phyloP scores from a whole-genome alignment of 2,329 filamentous ascomycete genomes.

The Ambrosiella xylebori region DNA sequence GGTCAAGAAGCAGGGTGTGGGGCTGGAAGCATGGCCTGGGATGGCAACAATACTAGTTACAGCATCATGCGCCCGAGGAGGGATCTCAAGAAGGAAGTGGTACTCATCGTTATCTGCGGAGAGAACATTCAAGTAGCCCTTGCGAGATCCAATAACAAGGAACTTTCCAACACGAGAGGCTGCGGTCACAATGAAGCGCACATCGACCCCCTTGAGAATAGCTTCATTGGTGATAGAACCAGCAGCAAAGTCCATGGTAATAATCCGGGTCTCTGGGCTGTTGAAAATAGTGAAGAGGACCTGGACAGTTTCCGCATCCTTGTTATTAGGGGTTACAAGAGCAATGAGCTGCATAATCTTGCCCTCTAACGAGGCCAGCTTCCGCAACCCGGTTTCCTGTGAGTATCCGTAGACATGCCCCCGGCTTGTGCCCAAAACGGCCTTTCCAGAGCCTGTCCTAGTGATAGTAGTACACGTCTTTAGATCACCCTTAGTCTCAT shows the following conservation, averaged over 20 bases:
- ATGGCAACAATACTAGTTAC: conserved; percentile 48
- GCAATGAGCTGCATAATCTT: conserved; percentile 35
- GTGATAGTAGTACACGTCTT: conserved; percentile 31
- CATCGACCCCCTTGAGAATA: conserved; percentile 25
- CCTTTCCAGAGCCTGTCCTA: conserved; percentile 22
- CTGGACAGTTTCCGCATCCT: conserved; percentile 17
- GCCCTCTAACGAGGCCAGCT: conserved; percentile 25
- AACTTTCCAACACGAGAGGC: conserved; percentile 24
- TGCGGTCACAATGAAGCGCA: conserved; percentile 32
- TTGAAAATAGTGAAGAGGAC: conserved; percentile 31
- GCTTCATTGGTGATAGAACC: conserved; percentile 18
- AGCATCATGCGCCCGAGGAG: conserved; percentile 28
- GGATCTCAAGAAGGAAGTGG: conserved; percentile 8
- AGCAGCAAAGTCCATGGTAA: conserved; percentile 23
- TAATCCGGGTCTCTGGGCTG: conserved; percentile 25
- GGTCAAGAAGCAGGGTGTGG: conserved; percentile 38
- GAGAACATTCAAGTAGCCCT: conserved; percentile 30
- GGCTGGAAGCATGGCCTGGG: conserved; percentile 17
- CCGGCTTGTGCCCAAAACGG: conserved; percentile 31
- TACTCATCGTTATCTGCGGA: conserved; percentile 6
- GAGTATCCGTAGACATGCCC: conserved; percentile 31
- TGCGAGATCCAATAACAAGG: conserved; percentile 38
- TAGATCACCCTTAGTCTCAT: conserved; percentile 22
- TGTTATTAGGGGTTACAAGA: conserved; percentile 3
- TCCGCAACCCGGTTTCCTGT: conserved; percentile 18